Percentiles rank a stretch among this genome's conserved stretches.
Conservation (phyloP, 2,329 filamentous ascomycete genomes). For the Botrytis medusae region DNA sequence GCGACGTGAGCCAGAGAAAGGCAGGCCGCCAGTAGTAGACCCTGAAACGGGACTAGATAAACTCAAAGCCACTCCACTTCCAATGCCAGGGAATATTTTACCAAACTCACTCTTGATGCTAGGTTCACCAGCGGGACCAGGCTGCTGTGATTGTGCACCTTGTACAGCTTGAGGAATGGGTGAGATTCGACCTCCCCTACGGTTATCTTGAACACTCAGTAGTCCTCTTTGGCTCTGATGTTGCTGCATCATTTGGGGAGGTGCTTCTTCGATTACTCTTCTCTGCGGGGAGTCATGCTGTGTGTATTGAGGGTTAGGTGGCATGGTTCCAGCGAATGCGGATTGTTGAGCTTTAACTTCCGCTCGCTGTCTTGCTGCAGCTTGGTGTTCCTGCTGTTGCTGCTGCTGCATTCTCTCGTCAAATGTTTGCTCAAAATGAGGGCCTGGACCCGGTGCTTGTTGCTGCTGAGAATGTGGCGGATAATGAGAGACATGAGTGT, state of each 20-base stretch:
- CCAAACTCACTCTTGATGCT: constrained; percentile 95
- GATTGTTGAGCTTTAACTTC: constrained; percentile 41
- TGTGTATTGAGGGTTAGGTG: constrained; percentile 43
- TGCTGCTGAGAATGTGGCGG: constrained; percentile 41
- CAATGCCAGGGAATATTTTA: constrained; percentile 93
- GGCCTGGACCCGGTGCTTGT: constrained; percentile 33
- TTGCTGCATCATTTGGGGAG: constrained; percentile 52
- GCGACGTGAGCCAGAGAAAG: constrained; percentile 52
- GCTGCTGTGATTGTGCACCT: constrained; percentile 78
- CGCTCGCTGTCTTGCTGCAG: constrained; percentile 37
- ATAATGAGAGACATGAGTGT: constrained; percentile 42
- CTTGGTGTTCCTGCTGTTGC: constrained; percentile 41
- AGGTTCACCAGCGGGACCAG: constrained; percentile 77
- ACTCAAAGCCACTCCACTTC: constrained; percentile 59
- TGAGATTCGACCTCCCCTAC: constrained; percentile 79
- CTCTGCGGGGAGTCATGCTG: constrained; percentile 49
- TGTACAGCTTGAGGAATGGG: constrained; percentile 92
- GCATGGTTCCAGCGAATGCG: constrained; percentile 42
- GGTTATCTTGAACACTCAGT: constrained; percentile 72
- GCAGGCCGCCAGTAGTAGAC: constrained; percentile 49
- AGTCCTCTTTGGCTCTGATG: constrained; percentile 63
- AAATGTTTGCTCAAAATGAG: constrained; percentile 38
- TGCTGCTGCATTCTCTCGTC: constrained; percentile 41
- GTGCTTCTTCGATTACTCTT: constrained; percentile 48
- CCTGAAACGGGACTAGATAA: constrained; percentile 50